Evolutionary conservation across 495 filamentous ascomycete species (phyloP).

Genomic region (Annulohypoxylon nitens): DNA sequence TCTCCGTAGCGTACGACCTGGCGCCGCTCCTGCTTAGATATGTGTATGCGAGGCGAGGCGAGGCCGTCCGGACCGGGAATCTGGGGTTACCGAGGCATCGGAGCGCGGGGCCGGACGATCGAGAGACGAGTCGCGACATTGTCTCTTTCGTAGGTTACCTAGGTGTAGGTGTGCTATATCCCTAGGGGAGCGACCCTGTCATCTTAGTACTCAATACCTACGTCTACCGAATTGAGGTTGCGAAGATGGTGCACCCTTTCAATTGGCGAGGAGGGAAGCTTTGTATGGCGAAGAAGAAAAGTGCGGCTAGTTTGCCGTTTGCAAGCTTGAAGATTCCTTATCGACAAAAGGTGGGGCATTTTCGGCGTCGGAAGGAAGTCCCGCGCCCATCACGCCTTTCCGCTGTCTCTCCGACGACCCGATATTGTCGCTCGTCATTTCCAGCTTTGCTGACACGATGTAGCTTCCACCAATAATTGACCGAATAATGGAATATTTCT

Average conservation of each 20-base stretch:
- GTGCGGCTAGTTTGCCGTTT: neutral
- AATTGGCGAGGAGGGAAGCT: neutral
- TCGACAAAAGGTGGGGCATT: conserved; percentile 16
- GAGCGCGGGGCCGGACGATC: conserved; percentile 39
- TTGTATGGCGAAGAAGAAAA: neutral
- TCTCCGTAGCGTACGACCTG: conserved; percentile 45
- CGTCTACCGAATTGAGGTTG: neutral
- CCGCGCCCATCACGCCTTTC: conserved; percentile 20
- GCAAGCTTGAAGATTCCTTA: conserved; percentile 10
- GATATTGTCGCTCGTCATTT: conserved; percentile 17
- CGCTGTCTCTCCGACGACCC: conserved; percentile 4
- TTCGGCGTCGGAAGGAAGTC: conserved; percentile 19
- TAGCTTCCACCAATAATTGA: conserved; percentile 21
- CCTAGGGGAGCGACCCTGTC: conserved; percentile 14
- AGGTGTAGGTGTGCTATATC: neutral
- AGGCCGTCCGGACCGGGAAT: conserved; percentile 23
- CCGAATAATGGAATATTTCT: neutral
- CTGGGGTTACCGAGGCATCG: conserved; percentile 27
- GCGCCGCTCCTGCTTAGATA: neutral
- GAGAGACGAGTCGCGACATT: conserved; percentile 46
- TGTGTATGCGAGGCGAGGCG: conserved; percentile 31
- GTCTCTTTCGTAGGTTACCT: conserved; percentile 15
- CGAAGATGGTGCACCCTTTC: neutral
- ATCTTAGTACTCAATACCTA: conserved; percentile 1
- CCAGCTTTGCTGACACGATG: conserved; percentile 8